Conservation (phyloP, 805 yeast genomes). For the Cyberlindnera nakhonratchasimensis region DNA sequence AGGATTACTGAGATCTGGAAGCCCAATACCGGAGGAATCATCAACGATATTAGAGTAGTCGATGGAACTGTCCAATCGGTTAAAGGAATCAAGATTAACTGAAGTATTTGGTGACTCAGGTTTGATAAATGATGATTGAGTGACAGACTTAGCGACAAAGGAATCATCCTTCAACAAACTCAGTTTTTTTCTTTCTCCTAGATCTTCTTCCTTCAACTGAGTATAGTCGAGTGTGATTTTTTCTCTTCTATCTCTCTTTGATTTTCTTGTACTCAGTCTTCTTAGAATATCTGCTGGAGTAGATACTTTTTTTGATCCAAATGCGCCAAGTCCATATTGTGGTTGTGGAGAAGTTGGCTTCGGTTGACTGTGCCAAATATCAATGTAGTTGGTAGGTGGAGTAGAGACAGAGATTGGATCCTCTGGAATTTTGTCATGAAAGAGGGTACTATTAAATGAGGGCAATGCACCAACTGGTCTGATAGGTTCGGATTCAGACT, state of each 20-base stretch:
- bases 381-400: conserved; percentile 25
- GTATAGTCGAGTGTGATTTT: conserved; percentile 11
- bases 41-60: conserved; percentile 3
- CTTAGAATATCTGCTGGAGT: conserved; percentile 24
- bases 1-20: conserved; percentile 46
- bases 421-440: conserved; percentile 25
- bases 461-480: conserved; percentile 17
- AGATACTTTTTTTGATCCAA: conserved; percentile 15
- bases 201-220: conserved; percentile 4
- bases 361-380: conserved; percentile 32
- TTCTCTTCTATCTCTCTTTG: conserved; percentile 13
- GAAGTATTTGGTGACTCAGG: conserved; percentile 24
- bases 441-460: conserved; percentile 22
- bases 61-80: neutral
- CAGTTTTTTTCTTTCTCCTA: conserved; percentile 9
- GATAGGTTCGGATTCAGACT: neutral
- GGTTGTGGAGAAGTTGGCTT: conserved; percentile 24
- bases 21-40: conserved; percentile 15
- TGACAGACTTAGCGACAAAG: conserved; percentile 23
- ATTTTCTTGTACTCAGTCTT: conserved; percentile 21
- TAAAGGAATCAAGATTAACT: conserved; percentile 4
- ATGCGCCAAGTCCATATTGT: conserved; percentile 19
- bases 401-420: conserved; percentile 1
- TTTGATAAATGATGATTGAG: conserved; percentile 24
- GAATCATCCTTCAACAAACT: conserved; percentile 17